A percentile compares a stretch with the other conserved stretches of the same genome.
Conservation (phyloP, 1,284 basidiomycete genomes). For the Retiboletus fuscus region DNA sequence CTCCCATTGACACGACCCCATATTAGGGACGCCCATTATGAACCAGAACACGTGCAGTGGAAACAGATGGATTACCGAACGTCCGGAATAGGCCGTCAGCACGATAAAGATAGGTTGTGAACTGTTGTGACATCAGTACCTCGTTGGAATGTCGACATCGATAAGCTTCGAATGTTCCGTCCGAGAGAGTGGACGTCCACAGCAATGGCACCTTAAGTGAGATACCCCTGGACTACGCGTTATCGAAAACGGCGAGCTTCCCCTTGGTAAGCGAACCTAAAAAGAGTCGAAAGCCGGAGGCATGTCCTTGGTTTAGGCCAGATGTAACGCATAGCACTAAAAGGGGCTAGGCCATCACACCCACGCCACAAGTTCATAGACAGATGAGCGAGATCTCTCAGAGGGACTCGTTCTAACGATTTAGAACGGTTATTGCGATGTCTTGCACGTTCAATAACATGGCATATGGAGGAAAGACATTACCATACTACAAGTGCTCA, state of each 20-base stretch:
- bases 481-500: too few species aligned
- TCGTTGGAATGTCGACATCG: slow-evolving; percentile 6
- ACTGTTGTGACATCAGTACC: slow-evolving; percentile 1
- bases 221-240: neutral
- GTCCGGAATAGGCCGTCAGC: neutral
- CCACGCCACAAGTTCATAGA: too few species aligned
- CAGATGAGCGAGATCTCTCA: too few species aligned
- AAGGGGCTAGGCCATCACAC: too few species aligned
- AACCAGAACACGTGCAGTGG: slow-evolving; percentile 4
- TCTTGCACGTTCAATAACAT: too few species aligned
- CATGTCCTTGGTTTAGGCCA: neutral
- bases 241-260: slow-evolving; percentile 10
- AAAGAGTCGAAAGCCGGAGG: too few species aligned
- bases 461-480: too few species aligned
- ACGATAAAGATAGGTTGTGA: neutral
- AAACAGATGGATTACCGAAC: neutral
- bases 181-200: neutral
- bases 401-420: too few species aligned
- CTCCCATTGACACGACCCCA: neutral
- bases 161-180: slow-evolving; percentile 30
- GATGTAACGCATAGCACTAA: neutral
- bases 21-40: neutral
- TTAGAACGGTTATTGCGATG: too few species aligned
- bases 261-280: neutral
- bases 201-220: neutral